These are phyloP conservation scores for Heterobasidion occidentale DNA, from an alignment of 1,284 basidiomycete species.

Conservation along the genomic window DNA sequence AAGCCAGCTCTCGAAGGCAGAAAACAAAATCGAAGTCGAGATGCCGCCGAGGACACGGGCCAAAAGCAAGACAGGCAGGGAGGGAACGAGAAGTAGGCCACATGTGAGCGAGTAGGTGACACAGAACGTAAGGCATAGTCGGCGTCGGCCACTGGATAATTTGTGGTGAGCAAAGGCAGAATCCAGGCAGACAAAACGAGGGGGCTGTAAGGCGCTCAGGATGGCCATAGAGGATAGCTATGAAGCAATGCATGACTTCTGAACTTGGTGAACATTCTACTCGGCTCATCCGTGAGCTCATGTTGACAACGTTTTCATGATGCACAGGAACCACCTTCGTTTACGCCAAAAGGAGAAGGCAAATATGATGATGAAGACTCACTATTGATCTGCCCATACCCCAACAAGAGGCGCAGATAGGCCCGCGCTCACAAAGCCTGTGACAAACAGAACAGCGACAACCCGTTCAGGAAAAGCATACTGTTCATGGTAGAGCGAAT, in stretches of 20 bases:
- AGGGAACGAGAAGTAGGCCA: conserved; percentile 45
- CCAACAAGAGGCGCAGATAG: conserved; percentile 62
- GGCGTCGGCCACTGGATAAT: conserved; percentile 49
- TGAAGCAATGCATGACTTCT: too few relatives aligned
- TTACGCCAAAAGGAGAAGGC: too few relatives aligned
- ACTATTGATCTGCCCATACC: conserved; percentile 72
- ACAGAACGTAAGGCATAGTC: conserved; percentile 61
- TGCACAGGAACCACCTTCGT: too few relatives aligned
- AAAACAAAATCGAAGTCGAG: conserved; percentile 69
- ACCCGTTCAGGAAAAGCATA: conserved; percentile 54
- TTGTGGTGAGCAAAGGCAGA: background rate
- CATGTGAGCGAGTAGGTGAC: conserved; percentile 54
- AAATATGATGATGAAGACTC: conserved; percentile 16
- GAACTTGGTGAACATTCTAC: too few relatives aligned
- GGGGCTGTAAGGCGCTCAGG: too few relatives aligned
- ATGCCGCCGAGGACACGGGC: conserved; percentile 61
- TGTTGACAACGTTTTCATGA: too few relatives aligned
- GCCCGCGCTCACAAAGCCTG: conserved; percentile 64
- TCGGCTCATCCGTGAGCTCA: too few relatives aligned
- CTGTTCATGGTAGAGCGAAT: conserved; percentile 64
- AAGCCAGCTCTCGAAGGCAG: conserved; percentile 70
- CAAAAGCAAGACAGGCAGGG: conserved; percentile 47
- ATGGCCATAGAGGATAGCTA: too few relatives aligned
- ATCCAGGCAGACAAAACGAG: background rate
- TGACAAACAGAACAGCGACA: conserved; percentile 65